phyloP scores from a whole-genome alignment of 441 rosid genomes.

The Pelargonium cotyledonis region DNA sequence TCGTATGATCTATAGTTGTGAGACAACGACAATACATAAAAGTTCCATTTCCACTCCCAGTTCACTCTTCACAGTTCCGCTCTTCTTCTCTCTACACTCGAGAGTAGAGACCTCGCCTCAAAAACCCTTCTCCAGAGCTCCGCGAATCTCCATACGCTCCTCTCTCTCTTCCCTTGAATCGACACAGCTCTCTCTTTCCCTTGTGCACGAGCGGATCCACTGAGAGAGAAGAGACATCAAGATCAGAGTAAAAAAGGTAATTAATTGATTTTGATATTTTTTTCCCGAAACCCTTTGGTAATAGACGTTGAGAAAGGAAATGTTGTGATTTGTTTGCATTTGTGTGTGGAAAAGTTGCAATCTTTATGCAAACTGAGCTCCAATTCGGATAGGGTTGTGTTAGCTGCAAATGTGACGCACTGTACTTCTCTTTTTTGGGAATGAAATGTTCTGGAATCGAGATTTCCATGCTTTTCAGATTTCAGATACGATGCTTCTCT shows the following conservation, averaged over 20 bases:
- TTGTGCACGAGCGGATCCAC: neutral
- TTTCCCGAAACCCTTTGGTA: neutral
- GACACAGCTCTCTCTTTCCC: neutral
- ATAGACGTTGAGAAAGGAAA: neutral
- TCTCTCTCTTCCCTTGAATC: neutral
- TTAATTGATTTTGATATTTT: neutral
- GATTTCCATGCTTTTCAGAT: neutral
- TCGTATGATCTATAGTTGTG: too few relatives aligned
- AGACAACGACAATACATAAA: too few relatives aligned
- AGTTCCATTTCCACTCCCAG: too few relatives aligned
- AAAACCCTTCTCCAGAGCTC: constrained; percentile 1
- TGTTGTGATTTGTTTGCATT: neutral
- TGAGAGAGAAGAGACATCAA: neutral
- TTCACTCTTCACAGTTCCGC: too few relatives aligned
- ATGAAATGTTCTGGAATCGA: neutral
- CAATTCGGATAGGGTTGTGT: neutral
- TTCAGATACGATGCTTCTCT: too few relatives aligned
- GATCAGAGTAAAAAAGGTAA: neutral
- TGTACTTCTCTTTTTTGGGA: too few relatives aligned
- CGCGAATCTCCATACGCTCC: neutral
- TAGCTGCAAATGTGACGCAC: neutral
- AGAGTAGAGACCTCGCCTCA: neutral
- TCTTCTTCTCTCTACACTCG: too few relatives aligned
- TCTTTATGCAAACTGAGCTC: constrained; percentile 5
- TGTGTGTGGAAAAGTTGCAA: neutral